Conservation (phyloP, 768 basidiomycete genomes). For the Mycena alexandri region DNA sequence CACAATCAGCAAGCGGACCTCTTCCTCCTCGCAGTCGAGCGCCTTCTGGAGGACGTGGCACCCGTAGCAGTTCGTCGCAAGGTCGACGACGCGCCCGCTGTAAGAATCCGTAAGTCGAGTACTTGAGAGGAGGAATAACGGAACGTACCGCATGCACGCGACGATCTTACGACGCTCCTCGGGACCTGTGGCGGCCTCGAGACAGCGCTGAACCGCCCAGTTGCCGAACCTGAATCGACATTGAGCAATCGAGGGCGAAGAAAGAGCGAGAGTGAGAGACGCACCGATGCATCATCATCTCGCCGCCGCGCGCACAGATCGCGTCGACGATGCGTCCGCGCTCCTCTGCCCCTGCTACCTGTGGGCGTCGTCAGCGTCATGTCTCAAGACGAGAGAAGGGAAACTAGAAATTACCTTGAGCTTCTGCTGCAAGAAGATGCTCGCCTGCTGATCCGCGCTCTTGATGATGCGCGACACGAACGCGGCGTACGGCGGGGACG, state of each 20-base stretch:
- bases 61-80: slow-evolving; percentile 91
- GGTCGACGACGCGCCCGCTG: slow-evolving; percentile 86
- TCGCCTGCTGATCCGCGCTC: slow-evolving; percentile 91
- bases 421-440: slow-evolving; percentile 91
- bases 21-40: slow-evolving; percentile 87
- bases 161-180: slow-evolving; percentile 88
- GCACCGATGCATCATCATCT: slow-evolving; percentile 93
- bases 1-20: slow-evolving; percentile 84
- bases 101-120: slow-evolving; percentile 20
- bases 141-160: slow-evolving; percentile 81
- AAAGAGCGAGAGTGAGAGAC: slow-evolving; percentile 24
- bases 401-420: slow-evolving; percentile 67
- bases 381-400: neutral
- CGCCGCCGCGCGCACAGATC: slow-evolving; percentile 85
- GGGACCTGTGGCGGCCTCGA: slow-evolving; percentile 80
- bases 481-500: slow-evolving; percentile 84
- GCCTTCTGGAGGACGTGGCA: slow-evolving; percentile 93
- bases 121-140: neutral
- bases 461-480: slow-evolving; percentile 91
- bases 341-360: slow-evolving; percentile 80
- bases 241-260: slow-evolving; percentile 17
- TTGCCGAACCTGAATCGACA: slow-evolving; percentile 79
- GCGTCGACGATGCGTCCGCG: slow-evolving; percentile 89
- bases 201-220: slow-evolving; percentile 90
- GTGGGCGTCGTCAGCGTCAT: neutral